These are phyloP conservation scores for Thecaphora thlaspeos DNA, from an alignment of 1,284 basidiomycete genomes.

Conservation along the genomic window DNA sequence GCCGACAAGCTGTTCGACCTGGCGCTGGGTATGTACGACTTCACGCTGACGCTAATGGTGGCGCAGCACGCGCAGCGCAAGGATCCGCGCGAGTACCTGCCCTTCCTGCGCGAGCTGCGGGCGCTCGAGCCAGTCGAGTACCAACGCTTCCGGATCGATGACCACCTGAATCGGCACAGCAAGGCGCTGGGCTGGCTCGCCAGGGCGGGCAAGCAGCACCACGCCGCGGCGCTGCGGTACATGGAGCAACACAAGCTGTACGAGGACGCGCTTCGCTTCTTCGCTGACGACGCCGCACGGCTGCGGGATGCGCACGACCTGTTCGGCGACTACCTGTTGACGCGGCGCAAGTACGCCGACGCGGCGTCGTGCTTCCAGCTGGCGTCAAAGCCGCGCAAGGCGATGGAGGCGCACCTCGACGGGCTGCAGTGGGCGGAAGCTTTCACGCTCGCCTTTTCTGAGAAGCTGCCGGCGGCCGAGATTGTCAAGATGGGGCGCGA, in stretches of 20 bases:
- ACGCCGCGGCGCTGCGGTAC: conserved; percentile 78
- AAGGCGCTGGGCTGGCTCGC: conserved; percentile 76
- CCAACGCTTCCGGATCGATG: conserved; percentile 88
- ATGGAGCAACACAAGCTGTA: conserved; percentile 75
- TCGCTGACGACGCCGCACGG: conserved; percentile 10
- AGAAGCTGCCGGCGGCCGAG: conserved; percentile 50
- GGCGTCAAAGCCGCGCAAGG: conserved; percentile 28
- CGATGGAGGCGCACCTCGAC: conserved; percentile 41
- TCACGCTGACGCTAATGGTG: conserved; percentile 88
- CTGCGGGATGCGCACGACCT: conserved; percentile 60
- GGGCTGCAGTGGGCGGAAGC: conserved; percentile 46
- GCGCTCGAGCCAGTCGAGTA: conserved; percentile 72
- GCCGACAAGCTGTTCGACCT: conserved; percentile 88
- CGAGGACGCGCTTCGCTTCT: conserved; percentile 39
- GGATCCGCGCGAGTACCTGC: conserved; percentile 97
- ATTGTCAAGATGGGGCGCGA: conserved; percentile 60
- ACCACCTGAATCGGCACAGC: conserved; percentile 75
- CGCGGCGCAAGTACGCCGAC: conserved; percentile 76
- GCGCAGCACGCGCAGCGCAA: conserved; percentile 94
- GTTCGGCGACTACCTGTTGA: conserved; percentile 86
- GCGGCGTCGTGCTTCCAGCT: conserved; percentile 64
- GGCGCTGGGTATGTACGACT: conserved; percentile 98
- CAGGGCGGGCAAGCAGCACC: conserved; percentile 71
- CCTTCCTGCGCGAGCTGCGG: conserved; percentile 87
- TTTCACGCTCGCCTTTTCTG: conserved; percentile 33